Conservation (phyloP, 139 green algal species). For the Coelastrella sp. region DNA sequence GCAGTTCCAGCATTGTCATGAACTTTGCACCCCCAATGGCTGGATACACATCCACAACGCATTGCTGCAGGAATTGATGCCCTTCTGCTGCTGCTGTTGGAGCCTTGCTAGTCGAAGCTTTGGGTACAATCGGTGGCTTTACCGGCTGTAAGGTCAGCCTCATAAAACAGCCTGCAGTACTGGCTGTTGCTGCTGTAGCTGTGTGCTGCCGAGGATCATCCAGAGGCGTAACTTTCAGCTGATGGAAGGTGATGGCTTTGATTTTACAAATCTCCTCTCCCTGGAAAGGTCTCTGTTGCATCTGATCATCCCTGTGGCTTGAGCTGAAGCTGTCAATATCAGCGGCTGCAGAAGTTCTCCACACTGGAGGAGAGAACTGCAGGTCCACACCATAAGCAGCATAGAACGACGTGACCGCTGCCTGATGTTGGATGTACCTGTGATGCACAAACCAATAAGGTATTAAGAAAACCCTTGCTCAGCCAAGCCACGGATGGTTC, state of each 20-base stretch:
- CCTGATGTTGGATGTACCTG: constrained; percentile 19
- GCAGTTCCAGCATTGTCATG: constrained; percentile 25
- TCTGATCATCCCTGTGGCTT: neutral
- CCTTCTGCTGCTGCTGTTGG: neutral
- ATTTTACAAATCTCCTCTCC: constrained; percentile 9
- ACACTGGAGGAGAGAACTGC: neutral
- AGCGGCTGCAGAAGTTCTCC: neutral
- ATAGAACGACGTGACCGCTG: neutral
- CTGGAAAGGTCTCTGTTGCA: neutral
- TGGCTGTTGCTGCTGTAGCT: neutral
- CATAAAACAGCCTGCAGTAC: constrained; percentile 18
- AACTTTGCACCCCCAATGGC: constrained; percentile 17
- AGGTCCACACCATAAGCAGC: neutral
- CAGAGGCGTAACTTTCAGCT: neutral
- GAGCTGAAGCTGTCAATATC: neutral
- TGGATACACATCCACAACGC: constrained; percentile 23
- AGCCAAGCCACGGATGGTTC: no score
- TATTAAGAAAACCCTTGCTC: no score
- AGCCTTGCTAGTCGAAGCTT: neutral
- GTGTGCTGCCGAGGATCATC: neutral
- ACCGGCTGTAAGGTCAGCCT: neutral
- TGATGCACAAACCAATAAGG: no score
- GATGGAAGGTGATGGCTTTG: constrained; percentile 13
- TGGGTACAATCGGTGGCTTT: neutral
- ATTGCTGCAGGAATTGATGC: neutral